Evolutionary conservation across 2,329 filamentous ascomycete genomes (phyloP), one percentile per base, ranked within the genome.

Genomic region (Karstenula rhodostoma): DNA sequence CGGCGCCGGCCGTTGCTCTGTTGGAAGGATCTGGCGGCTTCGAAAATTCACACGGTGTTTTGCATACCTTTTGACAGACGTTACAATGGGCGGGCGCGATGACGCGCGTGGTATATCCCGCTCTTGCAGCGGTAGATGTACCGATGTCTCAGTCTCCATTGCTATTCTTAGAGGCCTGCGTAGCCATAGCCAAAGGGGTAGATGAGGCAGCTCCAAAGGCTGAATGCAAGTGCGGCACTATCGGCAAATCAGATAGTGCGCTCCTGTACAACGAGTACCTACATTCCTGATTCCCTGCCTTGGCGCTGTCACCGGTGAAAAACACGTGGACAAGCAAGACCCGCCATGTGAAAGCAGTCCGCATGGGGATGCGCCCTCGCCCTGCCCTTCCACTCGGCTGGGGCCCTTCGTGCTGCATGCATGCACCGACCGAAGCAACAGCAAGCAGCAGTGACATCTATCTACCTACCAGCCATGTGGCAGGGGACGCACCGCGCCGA

Each of bases 381-480:
- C 37, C 27, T 19, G 27, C 17, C 13, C 47, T 19, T 19, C 47
- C 15, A 35, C 47, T 49, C 17, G 13, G 29, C n/a, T n/a, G n/a
- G n/a, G n/a, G n/a, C n/a, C n/a, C n/a, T n/a, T 51, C 22, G 32
- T n/a, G 33, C 32, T 5, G 8, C 17, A 50, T 37, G 32, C 33
- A 27, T 22, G 33, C 49, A n/a, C 19, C 15, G 6, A 25, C 25
- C 50, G 35, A 53, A 43, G 50, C 50, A 54, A 32, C 40, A 55
- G 12, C 49, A 52, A 40, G 37, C 50, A 55, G 33, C 42, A 25
- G 42, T 55, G 52, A 46, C 52, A 55, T 55, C 52, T 37, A 33
- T 15, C 27, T 42, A 55, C 47, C 52, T 37, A 33, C 23, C 27
- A 25, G 48, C 51, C 40, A 44, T 32, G 51, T 46, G 43, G 43